A percentile compares a stretch with the other conserved stretches of the same genome.
Evolutionary conservation across 225 moss, liverwort and hornwort species (phyloP).

Genomic region (Takakia lepidozioides): DNA sequence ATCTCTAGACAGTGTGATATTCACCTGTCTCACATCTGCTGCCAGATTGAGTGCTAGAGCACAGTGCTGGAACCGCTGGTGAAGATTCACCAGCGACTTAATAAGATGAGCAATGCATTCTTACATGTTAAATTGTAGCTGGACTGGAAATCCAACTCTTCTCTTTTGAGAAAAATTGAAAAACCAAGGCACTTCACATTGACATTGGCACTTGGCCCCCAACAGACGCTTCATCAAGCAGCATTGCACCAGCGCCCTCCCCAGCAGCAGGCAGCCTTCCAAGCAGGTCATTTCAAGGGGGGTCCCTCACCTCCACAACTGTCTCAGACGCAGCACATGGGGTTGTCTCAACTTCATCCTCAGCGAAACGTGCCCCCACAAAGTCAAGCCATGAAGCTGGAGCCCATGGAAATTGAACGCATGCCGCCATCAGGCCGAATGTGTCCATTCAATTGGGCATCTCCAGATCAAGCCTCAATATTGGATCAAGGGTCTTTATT

Average conservation of each 20-base stretch:
- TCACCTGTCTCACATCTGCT: no score
- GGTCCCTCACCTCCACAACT: slow-evolving; percentile 14
- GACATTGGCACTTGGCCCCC: no score
- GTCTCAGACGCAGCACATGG: slow-evolving; percentile 16
- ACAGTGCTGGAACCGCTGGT: no score
- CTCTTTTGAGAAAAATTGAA: no score
- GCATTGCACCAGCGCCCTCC: slow-evolving; percentile 15
- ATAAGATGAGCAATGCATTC: no score
- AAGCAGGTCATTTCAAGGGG: slow-evolving; percentile 18
- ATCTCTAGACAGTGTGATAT: no score
- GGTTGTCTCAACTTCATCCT: slow-evolving; percentile 23
- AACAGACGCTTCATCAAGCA: no score
- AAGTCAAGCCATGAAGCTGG: slow-evolving; percentile 25
- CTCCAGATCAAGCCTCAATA: slow-evolving; percentile 21
- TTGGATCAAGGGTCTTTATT: neutral
- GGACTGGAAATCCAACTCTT: no score
- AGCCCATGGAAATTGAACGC: slow-evolving; percentile 36
- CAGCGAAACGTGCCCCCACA: neutral
- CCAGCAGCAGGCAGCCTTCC: slow-evolving; percentile 25
- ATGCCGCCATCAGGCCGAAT: slow-evolving; percentile 18
- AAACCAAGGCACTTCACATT: no score
- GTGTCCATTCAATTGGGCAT: slow-evolving; percentile 22
- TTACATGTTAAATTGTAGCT: no score
- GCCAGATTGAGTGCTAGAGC: no score
- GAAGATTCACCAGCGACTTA: no score